These are phyloP conservation scores for Salvia splendens DNA, from an alignment of 257 asterid genomes.

Conservation along the genomic window DNA sequence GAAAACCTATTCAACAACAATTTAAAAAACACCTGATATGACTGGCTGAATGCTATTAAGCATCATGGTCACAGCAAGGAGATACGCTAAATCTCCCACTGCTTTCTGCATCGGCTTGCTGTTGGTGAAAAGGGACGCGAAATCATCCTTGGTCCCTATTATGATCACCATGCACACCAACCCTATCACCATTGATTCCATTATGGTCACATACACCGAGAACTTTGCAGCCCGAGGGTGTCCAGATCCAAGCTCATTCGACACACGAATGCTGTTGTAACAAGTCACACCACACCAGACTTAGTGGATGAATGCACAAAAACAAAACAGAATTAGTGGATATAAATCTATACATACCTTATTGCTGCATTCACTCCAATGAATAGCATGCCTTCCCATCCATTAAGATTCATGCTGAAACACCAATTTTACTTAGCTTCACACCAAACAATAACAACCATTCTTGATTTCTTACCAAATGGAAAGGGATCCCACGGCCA, in stretches of 20 bases:
- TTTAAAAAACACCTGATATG: constrained; percentile 65
- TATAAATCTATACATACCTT: constrained; percentile 38
- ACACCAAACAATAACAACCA: background rate
- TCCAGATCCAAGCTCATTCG: no score
- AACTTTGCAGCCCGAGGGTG: constrained; percentile 75
- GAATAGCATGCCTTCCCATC: constrained; percentile 99
- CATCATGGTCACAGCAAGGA: constrained; percentile 76
- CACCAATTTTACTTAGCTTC: constrained; percentile 9
- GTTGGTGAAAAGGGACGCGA: constrained; percentile 62
- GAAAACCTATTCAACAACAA: background rate
- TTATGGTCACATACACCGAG: constrained; percentile 64
- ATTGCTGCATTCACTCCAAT: constrained; percentile 94
- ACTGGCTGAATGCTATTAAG: constrained; percentile 97
- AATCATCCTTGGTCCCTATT: constrained; percentile 6
- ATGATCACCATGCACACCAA: constrained; percentile 44
- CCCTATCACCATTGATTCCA: constrained; percentile 72
- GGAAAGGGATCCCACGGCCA: constrained; percentile 95
- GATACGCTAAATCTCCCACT: constrained; percentile 70
- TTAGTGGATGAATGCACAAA: no score
- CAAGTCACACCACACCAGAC: no score
- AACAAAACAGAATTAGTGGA: no score
- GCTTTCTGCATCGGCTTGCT: constrained; percentile 85
- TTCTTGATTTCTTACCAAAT: constrained; percentile 57
- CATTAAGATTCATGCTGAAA: constrained; percentile 84
- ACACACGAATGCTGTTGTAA: constrained; percentile 67